These are phyloP conservation scores for Tylopilus vinaceipallidus DNA, from an alignment of 768 basidiomycete species.

Conservation along the genomic window DNA sequence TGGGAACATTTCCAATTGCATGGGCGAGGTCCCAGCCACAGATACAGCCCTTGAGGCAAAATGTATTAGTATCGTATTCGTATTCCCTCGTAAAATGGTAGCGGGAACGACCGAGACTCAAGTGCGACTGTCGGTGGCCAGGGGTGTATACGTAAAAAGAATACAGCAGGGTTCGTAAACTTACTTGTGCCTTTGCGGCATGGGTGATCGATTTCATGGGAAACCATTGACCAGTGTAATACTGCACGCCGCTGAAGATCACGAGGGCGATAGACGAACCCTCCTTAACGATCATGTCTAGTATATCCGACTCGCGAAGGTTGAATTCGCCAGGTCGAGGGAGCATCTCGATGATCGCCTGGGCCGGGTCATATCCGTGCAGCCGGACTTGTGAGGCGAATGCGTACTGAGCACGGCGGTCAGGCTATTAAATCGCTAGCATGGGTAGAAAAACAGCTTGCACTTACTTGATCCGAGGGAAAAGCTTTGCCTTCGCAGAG, in stretches of 20 bases:
- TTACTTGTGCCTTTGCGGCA: constrained; percentile 81
- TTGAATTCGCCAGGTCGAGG: constrained; percentile 84
- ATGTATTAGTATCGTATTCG: constrained; percentile 13
- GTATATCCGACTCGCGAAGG: constrained; percentile 87
- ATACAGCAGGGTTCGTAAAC: constrained; percentile 22
- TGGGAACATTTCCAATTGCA: constrained; percentile 89
- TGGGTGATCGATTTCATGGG: constrained; percentile 81
- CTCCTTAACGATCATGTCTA: constrained; percentile 67
- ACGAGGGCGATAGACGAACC: constrained; percentile 84
- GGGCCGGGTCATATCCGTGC: constrained; percentile 73
- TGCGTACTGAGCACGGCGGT: constrained; percentile 66
- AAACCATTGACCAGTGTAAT: constrained; percentile 96
- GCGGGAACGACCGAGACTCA: constrained; percentile 7
- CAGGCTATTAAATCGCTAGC: constrained; percentile 13
- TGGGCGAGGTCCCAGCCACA: constrained; percentile 98
- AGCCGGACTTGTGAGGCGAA: constrained; percentile 87
- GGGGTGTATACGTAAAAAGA: constrained; percentile 24
- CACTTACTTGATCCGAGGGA: constrained; percentile 89
- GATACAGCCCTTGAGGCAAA: constrained; percentile 71
- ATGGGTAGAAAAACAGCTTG: constrained; percentile 4
- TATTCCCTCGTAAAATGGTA: constrained; percentile 7
- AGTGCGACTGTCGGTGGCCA: constrained; percentile 7
- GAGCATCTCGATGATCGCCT: constrained; percentile 72
- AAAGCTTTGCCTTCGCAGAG: constrained; percentile 93
- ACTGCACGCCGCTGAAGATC: constrained; percentile 92